Evolutionary conservation across 495 filamentous ascomycete genomes (phyloP).

Genomic region (Friedmanniomyces simplex): DNA sequence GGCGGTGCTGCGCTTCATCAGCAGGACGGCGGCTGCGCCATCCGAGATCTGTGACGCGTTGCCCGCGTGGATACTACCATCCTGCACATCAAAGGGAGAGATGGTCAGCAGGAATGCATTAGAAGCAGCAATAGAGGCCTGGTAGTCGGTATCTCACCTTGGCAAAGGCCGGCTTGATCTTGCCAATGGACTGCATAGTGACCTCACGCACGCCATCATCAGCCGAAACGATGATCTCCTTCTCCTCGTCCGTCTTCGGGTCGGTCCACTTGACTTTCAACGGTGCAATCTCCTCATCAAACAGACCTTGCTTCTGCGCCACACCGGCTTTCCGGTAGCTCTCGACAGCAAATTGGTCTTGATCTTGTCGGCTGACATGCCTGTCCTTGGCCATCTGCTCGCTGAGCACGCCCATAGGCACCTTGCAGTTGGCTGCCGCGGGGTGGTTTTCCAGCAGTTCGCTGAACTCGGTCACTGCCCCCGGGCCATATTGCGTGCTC

Average conservation of each 20-base stretch:
- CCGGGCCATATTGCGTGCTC: conserved; percentile 82
- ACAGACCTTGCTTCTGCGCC: conserved; percentile 81
- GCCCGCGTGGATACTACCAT: conserved; percentile 73
- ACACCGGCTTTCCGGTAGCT: conserved; percentile 82
- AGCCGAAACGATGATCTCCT: conserved; percentile 67
- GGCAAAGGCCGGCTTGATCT: conserved; percentile 86
- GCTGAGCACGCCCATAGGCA: conserved; percentile 90
- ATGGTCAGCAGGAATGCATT: background rate
- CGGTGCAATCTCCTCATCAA: conserved; percentile 86
- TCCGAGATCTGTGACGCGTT: conserved; percentile 94
- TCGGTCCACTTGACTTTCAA: conserved; percentile 74
- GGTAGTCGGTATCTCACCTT: conserved; percentile 33
- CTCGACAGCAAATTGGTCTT: conserved; percentile 81
- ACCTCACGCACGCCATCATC: conserved; percentile 85
- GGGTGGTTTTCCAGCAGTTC: conserved; percentile 76
- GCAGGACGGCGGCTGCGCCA: conserved; percentile 85
- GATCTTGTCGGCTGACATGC: conserved; percentile 55
- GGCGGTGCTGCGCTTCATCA: conserved; percentile 93
- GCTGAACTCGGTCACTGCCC: conserved; percentile 87
- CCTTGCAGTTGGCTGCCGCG: conserved; percentile 90
- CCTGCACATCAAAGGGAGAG: background rate
- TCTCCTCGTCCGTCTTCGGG: conserved; percentile 81
- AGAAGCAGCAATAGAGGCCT: too few species aligned
- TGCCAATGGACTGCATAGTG: conserved; percentile 71
- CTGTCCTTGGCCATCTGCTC: conserved; percentile 90